phyloP scores from a whole-genome alignment of 2,329 filamentous ascomycete species.

The Didymella exigua region DNA sequence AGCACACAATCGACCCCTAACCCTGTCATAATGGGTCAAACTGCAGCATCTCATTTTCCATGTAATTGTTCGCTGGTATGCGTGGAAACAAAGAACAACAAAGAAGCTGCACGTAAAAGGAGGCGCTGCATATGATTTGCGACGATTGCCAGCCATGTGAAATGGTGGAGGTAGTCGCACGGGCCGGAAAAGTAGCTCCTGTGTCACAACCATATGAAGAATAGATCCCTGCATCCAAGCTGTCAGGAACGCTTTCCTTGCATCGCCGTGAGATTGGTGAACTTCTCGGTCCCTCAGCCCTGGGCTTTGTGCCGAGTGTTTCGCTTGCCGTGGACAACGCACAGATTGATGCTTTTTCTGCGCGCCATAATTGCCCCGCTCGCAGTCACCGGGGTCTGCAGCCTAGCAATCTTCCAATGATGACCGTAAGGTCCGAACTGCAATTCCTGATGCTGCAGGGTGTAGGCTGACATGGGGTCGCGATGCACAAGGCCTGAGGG shows the following conservation, averaged over 20 bases:
- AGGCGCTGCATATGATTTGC: conserved; percentile 17
- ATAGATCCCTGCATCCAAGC: conserved; percentile 19
- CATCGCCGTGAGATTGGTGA: conserved; percentile 18
- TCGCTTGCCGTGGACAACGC: conserved; percentile 17
- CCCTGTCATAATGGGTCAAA: not conserved
- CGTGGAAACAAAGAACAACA: conserved; percentile 11
- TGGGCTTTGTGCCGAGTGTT: conserved; percentile 17
- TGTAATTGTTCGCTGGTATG: not conserved
- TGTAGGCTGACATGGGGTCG: conserved; percentile 5
- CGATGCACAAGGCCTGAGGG: conserved; percentile 2
- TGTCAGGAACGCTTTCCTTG: conserved; percentile 22
- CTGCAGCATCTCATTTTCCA: not conserved
- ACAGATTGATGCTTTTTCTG: conserved; percentile 10
- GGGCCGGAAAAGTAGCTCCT: conserved; percentile 18
- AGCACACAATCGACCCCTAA: not conserved
- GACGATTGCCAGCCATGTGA: conserved; percentile 21
- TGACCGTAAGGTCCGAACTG: conserved; percentile 5
- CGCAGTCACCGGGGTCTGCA: not conserved
- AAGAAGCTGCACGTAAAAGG: conserved; percentile 14
- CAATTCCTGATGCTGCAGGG: conserved; percentile 9
- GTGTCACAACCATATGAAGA: conserved; percentile 15
- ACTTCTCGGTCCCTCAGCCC: conserved; percentile 15
- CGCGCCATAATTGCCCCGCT: not conserved
- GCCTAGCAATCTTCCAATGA: conserved; percentile 1
- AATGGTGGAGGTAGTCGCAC: conserved; percentile 18